Conservation (phyloP, 2,329 filamentous ascomycete species). For the Aspergillus sp. region DNA sequence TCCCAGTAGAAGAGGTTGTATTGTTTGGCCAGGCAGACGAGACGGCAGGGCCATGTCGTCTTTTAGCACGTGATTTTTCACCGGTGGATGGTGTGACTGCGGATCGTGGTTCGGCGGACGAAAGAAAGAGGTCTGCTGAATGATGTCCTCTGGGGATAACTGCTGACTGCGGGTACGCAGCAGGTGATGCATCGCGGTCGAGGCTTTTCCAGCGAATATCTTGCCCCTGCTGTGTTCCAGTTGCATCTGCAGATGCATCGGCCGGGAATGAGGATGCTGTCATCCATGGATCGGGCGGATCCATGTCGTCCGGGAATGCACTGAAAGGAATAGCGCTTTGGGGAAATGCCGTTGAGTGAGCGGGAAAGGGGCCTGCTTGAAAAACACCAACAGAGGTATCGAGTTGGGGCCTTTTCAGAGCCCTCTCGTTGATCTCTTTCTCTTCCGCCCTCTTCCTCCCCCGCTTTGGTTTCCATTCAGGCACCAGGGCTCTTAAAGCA, state of each 20-base stretch:
- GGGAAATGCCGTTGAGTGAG: conserved; percentile 50
- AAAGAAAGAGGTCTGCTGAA: conserved; percentile 30
- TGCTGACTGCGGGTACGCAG: conserved; percentile 76
- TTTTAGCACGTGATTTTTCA: conserved; percentile 44
- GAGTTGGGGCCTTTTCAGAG: conserved; percentile 61
- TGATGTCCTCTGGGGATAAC: conserved; percentile 59
- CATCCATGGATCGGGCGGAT: conserved; percentile 43
- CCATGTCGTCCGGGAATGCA: conserved; percentile 57
- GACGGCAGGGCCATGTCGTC: conserved; percentile 79
- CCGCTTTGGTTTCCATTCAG: conserved; percentile 66
- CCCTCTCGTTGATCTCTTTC: conserved; percentile 55
- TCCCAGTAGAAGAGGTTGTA: conserved; percentile 62
- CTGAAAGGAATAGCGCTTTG: conserved; percentile 53
- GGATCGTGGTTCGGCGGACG: conserved; percentile 63
- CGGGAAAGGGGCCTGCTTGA: conserved; percentile 42
- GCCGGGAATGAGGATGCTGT: conserved; percentile 42
- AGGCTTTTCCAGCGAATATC: conserved; percentile 50
- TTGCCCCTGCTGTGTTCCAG: conserved; percentile 26
- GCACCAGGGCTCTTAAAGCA: conserved; percentile 78
- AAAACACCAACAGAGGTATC: conserved; percentile 53
- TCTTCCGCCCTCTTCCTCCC: conserved; percentile 62
- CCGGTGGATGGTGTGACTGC: conserved; percentile 65
- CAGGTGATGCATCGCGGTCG: conserved; percentile 60
- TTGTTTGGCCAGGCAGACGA: conserved; percentile 85
- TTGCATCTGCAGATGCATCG: conserved; percentile 38